Evolutionary conservation across 805 yeast species (phyloP).

Genomic region (Lipomyces sp.): DNA sequence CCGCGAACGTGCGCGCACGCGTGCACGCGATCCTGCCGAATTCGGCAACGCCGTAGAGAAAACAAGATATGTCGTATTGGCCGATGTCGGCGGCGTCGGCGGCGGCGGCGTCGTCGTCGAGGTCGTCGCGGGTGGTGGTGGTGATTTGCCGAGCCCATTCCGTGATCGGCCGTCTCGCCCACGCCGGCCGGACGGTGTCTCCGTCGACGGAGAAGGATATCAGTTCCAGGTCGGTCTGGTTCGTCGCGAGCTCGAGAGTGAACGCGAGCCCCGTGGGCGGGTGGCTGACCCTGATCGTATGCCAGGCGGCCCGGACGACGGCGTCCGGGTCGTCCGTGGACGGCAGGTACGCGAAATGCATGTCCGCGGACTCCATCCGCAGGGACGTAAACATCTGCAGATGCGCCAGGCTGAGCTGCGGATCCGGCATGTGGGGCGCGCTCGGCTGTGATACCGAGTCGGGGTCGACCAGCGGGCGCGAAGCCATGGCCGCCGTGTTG

Average conservation of each 20-base stretch:
- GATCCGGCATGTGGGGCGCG: conserved; percentile 16
- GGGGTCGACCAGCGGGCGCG: neutral
- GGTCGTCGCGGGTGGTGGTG: neutral
- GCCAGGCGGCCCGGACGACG: conserved; percentile 4
- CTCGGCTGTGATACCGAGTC: neutral
- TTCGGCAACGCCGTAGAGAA: conserved; percentile 23
- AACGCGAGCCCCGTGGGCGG: conserved; percentile 2
- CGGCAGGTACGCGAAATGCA: neutral
- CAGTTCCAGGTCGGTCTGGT: conserved; percentile 21
- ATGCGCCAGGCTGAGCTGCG: conserved; percentile 10
- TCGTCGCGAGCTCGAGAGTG: conserved; percentile 8
- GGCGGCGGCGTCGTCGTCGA: neutral
- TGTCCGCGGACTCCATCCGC: neutral
- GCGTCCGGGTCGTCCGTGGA: conserved; percentile 1
- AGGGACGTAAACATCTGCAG: conserved; percentile 12
- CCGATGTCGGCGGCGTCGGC: neutral
- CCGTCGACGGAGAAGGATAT: conserved; percentile 1
- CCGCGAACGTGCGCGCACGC: conserved; percentile 13
- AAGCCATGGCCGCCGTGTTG: neutral
- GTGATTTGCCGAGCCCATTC: conserved; percentile 2
- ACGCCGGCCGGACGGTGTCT: conserved; percentile 9
- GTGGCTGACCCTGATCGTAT: conserved; percentile 5
- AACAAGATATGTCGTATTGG: conserved; percentile 13
- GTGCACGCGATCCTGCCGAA: conserved; percentile 4
- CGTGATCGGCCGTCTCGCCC: conserved; percentile 8